Base-by-base conservation (phyloP, 2,329 filamentous ascomycete species). In the Alternaria hordeiaustralica region DNA sequence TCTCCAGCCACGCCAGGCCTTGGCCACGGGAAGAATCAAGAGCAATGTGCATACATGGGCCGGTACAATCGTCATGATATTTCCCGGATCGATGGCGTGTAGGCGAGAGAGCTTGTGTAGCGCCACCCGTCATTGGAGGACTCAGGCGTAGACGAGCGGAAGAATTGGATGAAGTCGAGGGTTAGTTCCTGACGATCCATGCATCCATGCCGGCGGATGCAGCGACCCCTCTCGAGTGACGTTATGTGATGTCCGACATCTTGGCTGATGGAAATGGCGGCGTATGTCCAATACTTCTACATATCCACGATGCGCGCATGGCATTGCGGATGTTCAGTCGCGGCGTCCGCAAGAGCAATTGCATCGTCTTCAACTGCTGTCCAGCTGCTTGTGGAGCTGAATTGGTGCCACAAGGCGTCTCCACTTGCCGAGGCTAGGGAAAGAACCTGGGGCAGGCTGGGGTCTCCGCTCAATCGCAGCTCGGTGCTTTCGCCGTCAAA, bases 111-210 rank as follows among this genome's bases (percentile, higher is more conserved):
- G 49, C 49, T 46, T 49, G 26, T 28, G 33, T 28, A 50, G 54
- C 58, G 60, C 49, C 53, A 50, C 28, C 51, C 55, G 58, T 58
- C 55, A 74, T 74, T 74, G 71, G 71, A 74, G 71, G 71, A 72
- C 54, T 66, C 58, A 53, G 41, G 58, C 60, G 55, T 62, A 55
- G 46, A 58, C 57, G 45, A 55, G 60, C 70, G 71, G 70, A 72
- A 65, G 62, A 74, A 72, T 65, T 63, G 51, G 44, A 47, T 55
- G 50, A 60, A 59, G 56, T 60, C 30, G 25, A 59, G 41, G 33
- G 44, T 33, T 66, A 59, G 60, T 57, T 61, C 47, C 58, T 67
- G 66, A 50, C 55, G 66, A 69, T 70, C 66, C 66, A 50, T 63
- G 60, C 63, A 70, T 67, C 64, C 64, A 54, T 63, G 60, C 63